Evolutionary conservation across 192 early-diverging fungal species (phyloP), one percentile per base, ranked within the genome.

Genomic region (Coemansia sp.): DNA sequence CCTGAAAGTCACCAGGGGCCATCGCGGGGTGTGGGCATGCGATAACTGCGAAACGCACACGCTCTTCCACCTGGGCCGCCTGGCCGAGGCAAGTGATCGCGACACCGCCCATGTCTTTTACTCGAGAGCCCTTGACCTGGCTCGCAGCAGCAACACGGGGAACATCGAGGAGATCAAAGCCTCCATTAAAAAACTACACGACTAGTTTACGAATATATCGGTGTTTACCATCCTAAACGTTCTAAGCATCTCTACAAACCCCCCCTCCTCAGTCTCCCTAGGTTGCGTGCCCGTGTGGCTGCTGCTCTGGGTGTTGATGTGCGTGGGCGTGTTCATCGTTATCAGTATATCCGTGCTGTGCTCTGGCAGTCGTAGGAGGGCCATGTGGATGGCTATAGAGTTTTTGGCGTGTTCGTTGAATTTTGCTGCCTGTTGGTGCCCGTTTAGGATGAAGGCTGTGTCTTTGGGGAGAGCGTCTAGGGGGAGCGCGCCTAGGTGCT

Each of bases 301-400:
- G 53, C 64, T 65, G 52, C 88, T 89, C 0, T 35, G 20, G 3
- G 61, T 13, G 20, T 87, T 85, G 36, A 93, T 73, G 5, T 72
- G 65, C 1, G 87, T 56, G 1, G 93, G 92, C 0, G 85, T 83
- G 68, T 96, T 95, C 48, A 87, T 77, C 0, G 93, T 87, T 4
- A 96, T 79, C 6, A 95, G 81, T 11, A 96, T 66, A 58, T 96
- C 95, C 0, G 93, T 91, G 5, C 69, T 42, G 12, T 90, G 86
- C 2, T 84, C 66, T 0, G 88, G 86, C 38, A 96, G 45, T 16
- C 93, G 85, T 20, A 94, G 42, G 12, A 94, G 77, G 9, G 90
- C 88, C 75, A 97, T 73, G 18, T 88, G 77, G 28, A 95, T 76
- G 36, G 82, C 68, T 0, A 95, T 85, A 0, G 68, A 18, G 74